These are phyloP conservation scores for Dipodascus geniculatus DNA, from an alignment of 805 yeast genomes.

Conservation along the genomic window DNA sequence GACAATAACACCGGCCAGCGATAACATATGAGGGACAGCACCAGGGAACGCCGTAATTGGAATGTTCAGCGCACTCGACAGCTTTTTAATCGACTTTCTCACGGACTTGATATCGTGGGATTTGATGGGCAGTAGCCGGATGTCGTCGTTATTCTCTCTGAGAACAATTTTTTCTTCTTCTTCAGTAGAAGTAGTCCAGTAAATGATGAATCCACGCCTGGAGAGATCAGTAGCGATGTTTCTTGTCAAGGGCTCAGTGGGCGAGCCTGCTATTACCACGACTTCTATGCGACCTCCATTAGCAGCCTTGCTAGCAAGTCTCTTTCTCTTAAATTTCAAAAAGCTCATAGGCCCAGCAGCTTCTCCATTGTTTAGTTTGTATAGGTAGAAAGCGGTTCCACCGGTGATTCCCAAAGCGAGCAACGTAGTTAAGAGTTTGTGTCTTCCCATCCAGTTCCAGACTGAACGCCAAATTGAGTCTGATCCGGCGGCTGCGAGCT, in stretches of 20 bases:
- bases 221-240: constrained; percentile 64
- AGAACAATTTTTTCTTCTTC: constrained; percentile 40
- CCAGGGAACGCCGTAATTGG: constrained; percentile 51
- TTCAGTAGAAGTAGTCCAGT: constrained; percentile 51
- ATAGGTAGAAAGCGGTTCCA: background rate
- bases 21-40: constrained; percentile 42
- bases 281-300: constrained; percentile 73
- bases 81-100: constrained; percentile 35
- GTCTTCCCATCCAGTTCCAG: constrained; percentile 1
- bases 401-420: background rate
- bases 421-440: background rate
- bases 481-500: background rate
- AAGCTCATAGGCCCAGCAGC: background rate
- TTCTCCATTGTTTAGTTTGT: background rate
- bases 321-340: constrained; percentile 14
- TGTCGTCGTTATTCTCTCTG: constrained; percentile 51
- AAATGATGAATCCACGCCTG: constrained; percentile 70
- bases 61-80: constrained; percentile 37
- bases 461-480: background rate
- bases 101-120: constrained; percentile 33
- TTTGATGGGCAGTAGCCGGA: constrained; percentile 48
- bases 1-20: constrained; percentile 51
- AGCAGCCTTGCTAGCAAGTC: constrained; percentile 50
- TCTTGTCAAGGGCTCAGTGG: constrained; percentile 60
- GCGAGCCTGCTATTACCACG: constrained; percentile 63